These are phyloP conservation scores for Hypomontagnella monticulosa DNA, from an alignment of 495 filamentous ascomycete species.

Conservation along the genomic window DNA sequence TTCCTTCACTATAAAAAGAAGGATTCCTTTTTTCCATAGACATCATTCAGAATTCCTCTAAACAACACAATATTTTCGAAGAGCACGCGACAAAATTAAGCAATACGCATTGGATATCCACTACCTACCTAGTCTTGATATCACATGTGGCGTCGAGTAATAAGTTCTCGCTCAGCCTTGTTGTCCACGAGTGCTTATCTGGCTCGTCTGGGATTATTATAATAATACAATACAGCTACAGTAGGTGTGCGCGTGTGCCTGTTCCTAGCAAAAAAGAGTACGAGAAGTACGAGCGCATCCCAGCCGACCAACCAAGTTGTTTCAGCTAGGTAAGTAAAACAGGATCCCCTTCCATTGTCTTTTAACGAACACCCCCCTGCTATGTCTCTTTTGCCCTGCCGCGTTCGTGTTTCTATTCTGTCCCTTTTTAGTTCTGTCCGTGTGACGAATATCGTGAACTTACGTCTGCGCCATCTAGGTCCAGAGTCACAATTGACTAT, in stretches of 20 bases:
- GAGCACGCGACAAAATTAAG: slow-evolving; percentile 24
- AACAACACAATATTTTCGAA: slow-evolving; percentile 14
- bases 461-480: slow-evolving; percentile 28
- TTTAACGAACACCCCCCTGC: slow-evolving; percentile 12
- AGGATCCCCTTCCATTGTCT: slow-evolving; percentile 21
- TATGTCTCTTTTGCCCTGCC: slow-evolving; percentile 24
- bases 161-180: slow-evolving; percentile 33
- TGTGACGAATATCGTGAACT: slow-evolving; percentile 26
- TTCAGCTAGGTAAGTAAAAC: slow-evolving; percentile 27
- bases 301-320: slow-evolving; percentile 25
- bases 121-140: slow-evolving; percentile 8
- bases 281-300: slow-evolving; percentile 15
- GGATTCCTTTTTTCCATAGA: slow-evolving; percentile 24
- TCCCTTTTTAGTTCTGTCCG: slow-evolving; percentile 23
- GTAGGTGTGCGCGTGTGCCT: slow-evolving; percentile 11
- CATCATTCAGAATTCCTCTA: slow-evolving; percentile 13
- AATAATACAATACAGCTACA: no score
- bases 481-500: slow-evolving; percentile 20
- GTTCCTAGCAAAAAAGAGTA: slow-evolving; percentile 31
- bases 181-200: slow-evolving; percentile 33
- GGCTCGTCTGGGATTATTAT: no score
- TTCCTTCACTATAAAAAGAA: background rate
- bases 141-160: slow-evolving; percentile 30
- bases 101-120: slow-evolving; percentile 34
- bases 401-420: slow-evolving; percentile 30